Conservation (phyloP, 768 basidiomycete species). For the Amanita brunnescens region DNA sequence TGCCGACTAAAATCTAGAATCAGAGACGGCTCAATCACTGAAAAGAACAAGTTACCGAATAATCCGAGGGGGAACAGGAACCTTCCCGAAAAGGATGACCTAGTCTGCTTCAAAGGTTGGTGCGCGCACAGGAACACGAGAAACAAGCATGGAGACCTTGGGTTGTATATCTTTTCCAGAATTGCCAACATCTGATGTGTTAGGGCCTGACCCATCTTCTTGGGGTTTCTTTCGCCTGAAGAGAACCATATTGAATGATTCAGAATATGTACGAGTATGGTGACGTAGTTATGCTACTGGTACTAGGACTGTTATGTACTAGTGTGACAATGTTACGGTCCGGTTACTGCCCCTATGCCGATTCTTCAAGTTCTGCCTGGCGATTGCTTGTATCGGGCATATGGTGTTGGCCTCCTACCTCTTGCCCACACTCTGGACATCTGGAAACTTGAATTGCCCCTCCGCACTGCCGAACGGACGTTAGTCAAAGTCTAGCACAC, state of each 20-base stretch:
- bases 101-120: not conserved
- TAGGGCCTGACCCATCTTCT: not conserved
- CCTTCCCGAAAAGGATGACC: slow-evolving; percentile 22
- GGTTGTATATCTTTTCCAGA: not conserved
- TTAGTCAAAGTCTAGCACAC: not conserved
- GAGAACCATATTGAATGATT: slow-evolving; percentile 1
- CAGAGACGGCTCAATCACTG: not conserved
- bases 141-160: not conserved
- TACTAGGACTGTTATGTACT: too few relatives aligned
- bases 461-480: slow-evolving; percentile 40
- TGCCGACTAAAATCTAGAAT: slow-evolving; percentile 41
- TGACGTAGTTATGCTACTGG: too few relatives aligned
- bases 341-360: slow-evolving; percentile 17
- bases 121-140: not conserved
- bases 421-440: slow-evolving; percentile 52
- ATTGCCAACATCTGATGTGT: not conserved
- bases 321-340: too few relatives aligned
- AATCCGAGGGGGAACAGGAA: slow-evolving; percentile 72
- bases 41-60: slow-evolving; percentile 28
- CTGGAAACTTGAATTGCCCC: slow-evolving; percentile 37
- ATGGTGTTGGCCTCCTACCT: slow-evolving; percentile 43
- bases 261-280: not conserved
- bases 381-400: slow-evolving; percentile 33
- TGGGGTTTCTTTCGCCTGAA: not conserved
- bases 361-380: slow-evolving; percentile 38